A percentile compares a stretch with the other conserved stretches of the same genome.
phyloP scores from a whole-genome alignment of 371 early-diverging fungal species.

The Mucor racemosus region DNA sequence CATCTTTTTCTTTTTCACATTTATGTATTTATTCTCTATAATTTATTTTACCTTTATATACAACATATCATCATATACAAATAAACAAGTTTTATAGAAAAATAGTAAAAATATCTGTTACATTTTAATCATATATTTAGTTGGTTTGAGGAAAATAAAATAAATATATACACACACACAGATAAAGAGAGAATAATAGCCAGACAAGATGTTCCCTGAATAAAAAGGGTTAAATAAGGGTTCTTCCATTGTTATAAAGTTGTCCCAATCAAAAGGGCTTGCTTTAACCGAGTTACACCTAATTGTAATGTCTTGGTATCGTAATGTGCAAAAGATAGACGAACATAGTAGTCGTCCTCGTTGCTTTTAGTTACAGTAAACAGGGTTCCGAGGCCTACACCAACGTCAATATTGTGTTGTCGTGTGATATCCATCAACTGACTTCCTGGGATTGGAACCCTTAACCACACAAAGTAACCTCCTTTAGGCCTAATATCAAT shows the following conservation, averaged over 20 bases:
- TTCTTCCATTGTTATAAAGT: background rate
- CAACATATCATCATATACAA: background rate
- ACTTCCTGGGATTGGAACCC: slow-evolving; percentile 32
- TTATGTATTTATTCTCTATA: background rate
- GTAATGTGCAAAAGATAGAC: slow-evolving; percentile 35
- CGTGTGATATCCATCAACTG: slow-evolving; percentile 24
- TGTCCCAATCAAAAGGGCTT: slow-evolving; percentile 20
- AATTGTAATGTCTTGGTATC: slow-evolving; percentile 18
- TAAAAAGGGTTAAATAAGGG: background rate
- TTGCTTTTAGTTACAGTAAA: slow-evolving; percentile 26
- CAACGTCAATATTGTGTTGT: slow-evolving; percentile 22
- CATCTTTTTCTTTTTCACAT: background rate
- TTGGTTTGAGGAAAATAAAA: background rate
- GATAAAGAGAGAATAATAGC: background rate
- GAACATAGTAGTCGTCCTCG: slow-evolving; percentile 17
- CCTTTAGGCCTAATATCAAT: slow-evolving; percentile 31
- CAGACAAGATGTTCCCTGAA: background rate
- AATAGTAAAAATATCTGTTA: background rate
- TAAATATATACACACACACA: background rate
- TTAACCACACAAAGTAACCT: slow-evolving; percentile 54
- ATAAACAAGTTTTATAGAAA: background rate
- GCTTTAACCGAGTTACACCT: slow-evolving; percentile 24
- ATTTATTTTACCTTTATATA: background rate
- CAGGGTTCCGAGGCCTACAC: slow-evolving; percentile 32
- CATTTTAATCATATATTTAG: background rate